A percentile compares a stretch with the other conserved stretches of the same genome.
phyloP scores from a whole-genome alignment of 2,329 filamentous ascomycete species.

The Cytospora mali region DNA sequence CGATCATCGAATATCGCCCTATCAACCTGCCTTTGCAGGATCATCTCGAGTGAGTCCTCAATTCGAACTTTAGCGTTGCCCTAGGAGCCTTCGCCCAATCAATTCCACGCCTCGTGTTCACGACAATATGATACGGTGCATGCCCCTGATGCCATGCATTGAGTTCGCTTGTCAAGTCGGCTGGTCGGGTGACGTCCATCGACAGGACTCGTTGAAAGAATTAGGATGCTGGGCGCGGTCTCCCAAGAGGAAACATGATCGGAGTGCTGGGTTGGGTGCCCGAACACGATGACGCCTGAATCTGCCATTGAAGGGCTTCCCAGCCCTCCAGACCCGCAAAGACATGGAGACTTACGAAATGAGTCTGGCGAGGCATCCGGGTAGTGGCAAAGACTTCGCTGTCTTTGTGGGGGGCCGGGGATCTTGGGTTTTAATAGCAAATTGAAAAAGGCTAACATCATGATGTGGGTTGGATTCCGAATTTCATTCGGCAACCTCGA shows the following conservation, averaged over 20 bases:
- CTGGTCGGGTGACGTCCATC: background rate
- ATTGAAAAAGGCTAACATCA: background rate
- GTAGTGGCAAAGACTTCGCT: conserved; percentile 12
- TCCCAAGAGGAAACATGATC: background rate
- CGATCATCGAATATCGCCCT: background rate
- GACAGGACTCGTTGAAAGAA: background rate
- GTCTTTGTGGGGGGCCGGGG: too few species aligned
- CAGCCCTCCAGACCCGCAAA: background rate
- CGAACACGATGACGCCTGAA: background rate
- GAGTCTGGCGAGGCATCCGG: conserved; percentile 15
- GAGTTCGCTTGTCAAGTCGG: background rate
- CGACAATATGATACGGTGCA: background rate
- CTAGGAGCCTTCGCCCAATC: background rate
- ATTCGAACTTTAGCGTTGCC: background rate
- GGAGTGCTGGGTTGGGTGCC: background rate
- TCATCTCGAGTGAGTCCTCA: background rate
- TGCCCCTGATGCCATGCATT: background rate
- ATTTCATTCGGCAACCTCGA: background rate
- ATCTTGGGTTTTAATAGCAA: background rate
- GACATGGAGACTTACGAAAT: background rate
- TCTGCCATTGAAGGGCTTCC: background rate
- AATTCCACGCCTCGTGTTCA: background rate
- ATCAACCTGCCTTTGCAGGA: background rate
- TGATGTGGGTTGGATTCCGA: background rate
- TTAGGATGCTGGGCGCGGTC: background rate